Base-by-base conservation (phyloP, 1,284 basidiomycete genomes). In the Marasmius sp. region DNA sequence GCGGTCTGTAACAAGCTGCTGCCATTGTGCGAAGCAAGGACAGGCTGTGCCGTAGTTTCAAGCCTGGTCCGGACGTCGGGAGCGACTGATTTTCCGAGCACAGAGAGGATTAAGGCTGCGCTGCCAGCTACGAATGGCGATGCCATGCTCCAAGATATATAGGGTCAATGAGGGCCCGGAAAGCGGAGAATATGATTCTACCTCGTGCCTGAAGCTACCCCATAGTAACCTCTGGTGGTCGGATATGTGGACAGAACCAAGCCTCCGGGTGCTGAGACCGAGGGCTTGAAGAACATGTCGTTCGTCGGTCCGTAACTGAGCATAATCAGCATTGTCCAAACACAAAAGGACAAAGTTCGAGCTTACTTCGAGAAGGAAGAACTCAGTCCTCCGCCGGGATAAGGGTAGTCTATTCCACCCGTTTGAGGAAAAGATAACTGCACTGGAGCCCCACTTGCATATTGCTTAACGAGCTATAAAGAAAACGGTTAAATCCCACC, bases 61-160 rank as follows among this genome's bases (percentile, higher is more conserved):
- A 88, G 77, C 43, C 84, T 61, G 8, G 63, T 72, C 65, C 60
- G 77, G 69, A 63, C 64, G 37, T 67, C 67, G 33, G 75, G 75
- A 45, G 64, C 67, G 16, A 67, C 62, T 33, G 69, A 68, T 52
- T 76, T 74, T 54, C 81, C 78, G 66, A 75, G 77, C 38, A 76
- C 79, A 18, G 77, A 69, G 59, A 86, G 75, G 59, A 84, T 76
- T 7, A 88, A 74, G 0, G 85, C 86, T 9, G 79, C 75, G 39
- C 79, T 75, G n/a, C 85, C 86, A n/a, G 85, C 79, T 57, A 81
- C 73, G 69, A 79, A 82, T 0, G 74, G 75, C 16, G 78, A 77
- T 1, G 79, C 77, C 76, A 80, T 79, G 18, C 48, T 49, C 18
- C 43, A 14, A 11, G 72, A 73, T 36, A n/a, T n/a, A n/a, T n/a